Base-by-base conservation (phyloP, 805 yeast genomes). In the Ogataea methylovora region DNA sequence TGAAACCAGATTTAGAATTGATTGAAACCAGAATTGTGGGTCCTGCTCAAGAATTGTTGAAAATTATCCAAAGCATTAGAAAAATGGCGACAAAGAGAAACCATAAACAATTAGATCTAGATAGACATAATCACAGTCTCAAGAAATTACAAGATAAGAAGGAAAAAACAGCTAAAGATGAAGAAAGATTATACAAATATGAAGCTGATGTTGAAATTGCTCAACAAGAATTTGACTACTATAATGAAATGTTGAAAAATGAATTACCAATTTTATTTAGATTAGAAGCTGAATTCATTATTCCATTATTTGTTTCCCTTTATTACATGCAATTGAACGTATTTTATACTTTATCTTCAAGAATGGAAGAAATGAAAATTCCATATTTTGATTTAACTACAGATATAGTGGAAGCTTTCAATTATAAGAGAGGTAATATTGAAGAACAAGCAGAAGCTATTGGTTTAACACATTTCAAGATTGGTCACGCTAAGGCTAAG, bases 311-410 rank as follows among this genome's bases (percentile, higher is more conserved):
- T 63, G 92, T 90, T 49, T 81, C 94, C 36, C 80, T 92, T 60
- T 92, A 92, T 63, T 92, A 78, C 69, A 92, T 92, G 97, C 98
- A 92, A 66, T 73, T 92, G 67, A 92, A 92, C 65, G 86, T 92
- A 38, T 92, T 88, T 60, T 92, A 92, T 70, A 87, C 96, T 1
- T 67, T 92, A 42, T 88, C 84, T 66, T 81, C 73, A 53, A 75
- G 84, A 49, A 84, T 90, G 85, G 95, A 90, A 62, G 95, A 85
- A 54, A 79, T 90, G 84, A 87, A 92, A 64, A 92, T 92, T 45
- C 96, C 97, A 12, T 92, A 92, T 63, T 92, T 92, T 60, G 94
- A 92, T 56, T 67, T 92, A 53, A 67, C 75, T 33, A 70, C 84
- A 29, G 97, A 87, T 55, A 84, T 92, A 42, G 69, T 83, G 35